Base-by-base conservation (phyloP, 2,329 filamentous ascomycete species). In the Chaetomium sp. region DNA sequence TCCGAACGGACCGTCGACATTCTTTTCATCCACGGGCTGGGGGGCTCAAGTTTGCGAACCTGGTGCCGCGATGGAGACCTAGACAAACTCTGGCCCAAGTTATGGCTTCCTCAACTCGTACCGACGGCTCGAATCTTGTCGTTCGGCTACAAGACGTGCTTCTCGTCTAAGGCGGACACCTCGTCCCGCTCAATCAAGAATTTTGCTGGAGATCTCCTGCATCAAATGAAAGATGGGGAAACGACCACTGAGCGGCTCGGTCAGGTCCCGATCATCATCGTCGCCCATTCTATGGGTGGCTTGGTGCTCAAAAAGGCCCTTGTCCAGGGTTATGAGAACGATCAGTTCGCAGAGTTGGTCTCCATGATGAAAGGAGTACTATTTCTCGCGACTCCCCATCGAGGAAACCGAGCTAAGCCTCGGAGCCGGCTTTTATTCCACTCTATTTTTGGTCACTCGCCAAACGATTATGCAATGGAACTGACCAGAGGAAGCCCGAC, bases 311-410 rank as follows among this genome's bases (percentile, higher is more conserved):
- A 62, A 45, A 59, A 60, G 56, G 61, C 58, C 14, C 58, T 47
- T 7, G 41, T 56, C 5, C 63, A 62, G 4, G 65, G 66, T 7
- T 51, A 58, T 7, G 36, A 56, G 27, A 62, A 67, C 41, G 40
- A 59, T 1, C 58, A 66, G 11, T 68, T 61, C 53, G 49, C 56
- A 9, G 52, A 50, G 10, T 58, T 68, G 2, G 52, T 63, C 3
- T 51, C 57, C 32, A 60, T 64, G 14, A 59, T 68, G 11, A 56
- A 59, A 12, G 45, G 56, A 6, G 65, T 69, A 0, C 50, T 65
- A 33, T 69, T 69, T 40, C 60, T 69, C 1, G 65, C 60, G 4
- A 68, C 66, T 3, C 67, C 67, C 62, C 67, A 69, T 43, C 54
- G 55, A 8, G 61, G 60, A 5, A 54, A 60, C 9, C 53, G 61